Evolutionary conservation across 2,329 filamentous ascomycete genomes (phyloP), one percentile per base, ranked within the genome.

Genomic region (Talaromyces sp.): DNA sequence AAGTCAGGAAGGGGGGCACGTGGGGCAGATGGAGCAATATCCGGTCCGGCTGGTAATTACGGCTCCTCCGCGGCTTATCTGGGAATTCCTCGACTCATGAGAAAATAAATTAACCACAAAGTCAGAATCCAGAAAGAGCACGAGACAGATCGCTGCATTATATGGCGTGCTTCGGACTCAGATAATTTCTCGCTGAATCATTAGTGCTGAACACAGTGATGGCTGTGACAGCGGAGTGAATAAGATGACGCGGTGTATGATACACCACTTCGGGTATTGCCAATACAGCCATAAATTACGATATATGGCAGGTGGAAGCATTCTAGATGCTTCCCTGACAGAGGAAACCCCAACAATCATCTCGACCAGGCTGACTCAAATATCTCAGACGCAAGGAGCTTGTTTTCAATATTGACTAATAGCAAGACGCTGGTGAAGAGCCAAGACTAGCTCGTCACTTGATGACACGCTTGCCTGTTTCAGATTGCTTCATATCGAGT

Each of bases 1-100:
- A 52, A 33, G 22, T 48, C 22, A 16, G n/a, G n/a, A 22, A 33
- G 10, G 47, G 24, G 52, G n/a, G 52, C 24, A 39, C 52, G 52
- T 56, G 52, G 52, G 52, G 52, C 52, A 56, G 31, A 56, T 56
- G 50, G 50, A 56, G 50, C 50, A 54, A 54, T 54, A 37, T 54
- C 48, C 48, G 27, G 10, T 54, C 50, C 50, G 31, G 16, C 14
- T 54, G 50, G 33, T 56, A 56, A 37, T 37, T 56, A 56, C 27
- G 31, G 48, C 47, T 50, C 47, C 10, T 50, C 47, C 22, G 47
- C 24, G 13, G 24, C 27, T 33, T 33, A 56, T 56, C 31, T 19
- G 31, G 27, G 50, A 56, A 56, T 11, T 54, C n/a, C 31, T 31
- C 14, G 48, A 33, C 48, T 52, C 24, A 27, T 37, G 50, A 37